These are phyloP conservation scores for Penicillium italicum DNA, from an alignment of 2,329 filamentous ascomycete species.

Conservation along the genomic window DNA sequence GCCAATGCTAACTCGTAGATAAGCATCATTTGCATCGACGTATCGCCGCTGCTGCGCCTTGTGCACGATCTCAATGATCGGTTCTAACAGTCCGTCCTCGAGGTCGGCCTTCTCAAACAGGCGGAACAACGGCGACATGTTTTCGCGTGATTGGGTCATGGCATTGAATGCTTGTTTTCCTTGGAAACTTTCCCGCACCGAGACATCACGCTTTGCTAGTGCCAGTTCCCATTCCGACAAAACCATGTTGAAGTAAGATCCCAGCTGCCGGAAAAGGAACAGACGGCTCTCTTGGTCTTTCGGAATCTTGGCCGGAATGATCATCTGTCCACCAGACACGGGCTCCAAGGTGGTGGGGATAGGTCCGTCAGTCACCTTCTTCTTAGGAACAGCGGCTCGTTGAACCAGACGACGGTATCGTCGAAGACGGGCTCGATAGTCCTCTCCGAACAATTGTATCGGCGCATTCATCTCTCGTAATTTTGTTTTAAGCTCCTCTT, in stretches of 20 bases:
- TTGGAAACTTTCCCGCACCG: constrained; percentile 67
- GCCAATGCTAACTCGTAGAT: constrained; percentile 86
- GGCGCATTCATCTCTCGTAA: constrained; percentile 73
- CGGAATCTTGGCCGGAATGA: constrained; percentile 63
- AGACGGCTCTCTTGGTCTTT: constrained; percentile 62
- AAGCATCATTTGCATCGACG: constrained; percentile 94
- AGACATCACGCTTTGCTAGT: constrained; percentile 57
- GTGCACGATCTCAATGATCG: constrained; percentile 86
- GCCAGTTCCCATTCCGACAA: constrained; percentile 80
- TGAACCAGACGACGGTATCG: constrained; percentile 64
- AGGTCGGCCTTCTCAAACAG: constrained; percentile 80
- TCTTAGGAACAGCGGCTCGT: constrained; percentile 34
- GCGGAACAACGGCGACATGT: constrained; percentile 84
- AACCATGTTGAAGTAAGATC: constrained; percentile 96
- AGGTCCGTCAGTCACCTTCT: constrained; percentile 63
- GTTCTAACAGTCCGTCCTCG: constrained; percentile 72
- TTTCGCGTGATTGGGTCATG: constrained; percentile 82
- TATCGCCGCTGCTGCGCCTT: constrained; percentile 88
- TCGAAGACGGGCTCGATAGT: constrained; percentile 63
- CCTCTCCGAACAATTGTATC: constrained; percentile 74
- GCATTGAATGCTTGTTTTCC: constrained; percentile 78
- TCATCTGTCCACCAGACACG: constrained; percentile 85
- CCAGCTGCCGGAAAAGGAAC: constrained; percentile 81
- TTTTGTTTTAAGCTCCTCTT: constrained; percentile 65
- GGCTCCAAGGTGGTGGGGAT: constrained; percentile 81